A percentile compares a stretch with the other conserved stretches of the same genome.
Conservation (phyloP, 2,329 filamentous ascomycete species). For the Verticillium nubilum region DNA sequence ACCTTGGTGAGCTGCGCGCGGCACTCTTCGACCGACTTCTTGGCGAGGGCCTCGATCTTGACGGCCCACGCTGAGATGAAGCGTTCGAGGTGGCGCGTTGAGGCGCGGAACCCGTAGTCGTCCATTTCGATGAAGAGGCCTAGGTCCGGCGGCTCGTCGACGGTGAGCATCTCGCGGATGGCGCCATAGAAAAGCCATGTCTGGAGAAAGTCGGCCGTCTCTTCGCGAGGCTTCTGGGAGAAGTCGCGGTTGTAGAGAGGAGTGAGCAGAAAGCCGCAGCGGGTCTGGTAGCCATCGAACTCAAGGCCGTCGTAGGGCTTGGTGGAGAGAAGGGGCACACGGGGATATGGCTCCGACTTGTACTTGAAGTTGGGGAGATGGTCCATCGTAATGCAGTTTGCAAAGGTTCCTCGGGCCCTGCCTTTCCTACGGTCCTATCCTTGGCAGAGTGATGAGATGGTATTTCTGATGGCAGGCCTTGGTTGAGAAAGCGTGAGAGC, state of each 20-base stretch:
- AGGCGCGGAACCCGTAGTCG: neutral
- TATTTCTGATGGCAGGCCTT: neutral
- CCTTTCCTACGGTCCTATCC: no score
- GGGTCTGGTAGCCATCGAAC: neutral
- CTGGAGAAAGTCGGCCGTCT: neutral
- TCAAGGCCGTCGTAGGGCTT: neutral
- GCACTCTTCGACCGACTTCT: neutral
- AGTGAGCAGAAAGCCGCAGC: neutral
- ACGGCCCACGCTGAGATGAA: neutral
- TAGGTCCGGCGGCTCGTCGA: neutral
- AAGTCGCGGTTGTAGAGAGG: neutral
- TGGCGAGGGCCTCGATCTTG: neutral
- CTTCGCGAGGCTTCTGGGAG: neutral
- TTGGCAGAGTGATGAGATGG: no score
- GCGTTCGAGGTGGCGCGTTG: neutral
- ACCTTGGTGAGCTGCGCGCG: neutral
- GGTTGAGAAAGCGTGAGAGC: no score
- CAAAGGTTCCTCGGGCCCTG: no score
- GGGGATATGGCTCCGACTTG: neutral
- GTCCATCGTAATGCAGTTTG: neutral
- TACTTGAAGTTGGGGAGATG: neutral
- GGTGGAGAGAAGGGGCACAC: neutral
- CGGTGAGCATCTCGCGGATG: neutral
- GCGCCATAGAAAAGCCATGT: neutral
- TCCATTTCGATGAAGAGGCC: neutral